phyloP scores from a whole-genome alignment of 371 early-diverging fungal genomes.

The Mucor racemosus region DNA sequence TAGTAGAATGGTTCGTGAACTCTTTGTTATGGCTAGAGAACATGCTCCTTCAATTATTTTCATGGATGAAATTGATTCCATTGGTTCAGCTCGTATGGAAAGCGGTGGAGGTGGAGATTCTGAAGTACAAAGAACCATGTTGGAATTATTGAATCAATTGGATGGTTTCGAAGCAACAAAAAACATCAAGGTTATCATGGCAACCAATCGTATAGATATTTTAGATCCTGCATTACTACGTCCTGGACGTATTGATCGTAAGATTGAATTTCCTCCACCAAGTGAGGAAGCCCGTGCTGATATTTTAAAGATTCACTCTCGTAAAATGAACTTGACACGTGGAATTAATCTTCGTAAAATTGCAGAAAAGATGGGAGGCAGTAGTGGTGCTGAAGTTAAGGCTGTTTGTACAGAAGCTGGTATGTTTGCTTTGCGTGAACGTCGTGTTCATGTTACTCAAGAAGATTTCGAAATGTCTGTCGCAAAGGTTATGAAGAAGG shows the following conservation, averaged over 20 bases:
- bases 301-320: slow-evolving; percentile 99
- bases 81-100: slow-evolving; percentile 98
- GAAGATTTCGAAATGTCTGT: slow-evolving; percentile 99
- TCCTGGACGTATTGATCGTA: slow-evolving; percentile 99
- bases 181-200: slow-evolving; percentile 92
- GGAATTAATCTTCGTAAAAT: slow-evolving; percentile 99
- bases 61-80: slow-evolving; percentile 99
- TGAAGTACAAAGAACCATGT: slow-evolving; percentile 99
- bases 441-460: slow-evolving; percentile 99
- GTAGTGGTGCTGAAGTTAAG: slow-evolving; percentile 83
- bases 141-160: slow-evolving; percentile 99
- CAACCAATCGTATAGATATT: slow-evolving; percentile 94
- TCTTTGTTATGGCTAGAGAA: slow-evolving; percentile 99
- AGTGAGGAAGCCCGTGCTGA: slow-evolving; percentile 93
- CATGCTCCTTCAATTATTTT: slow-evolving; percentile 98
- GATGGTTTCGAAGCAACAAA: slow-evolving; percentile 99
- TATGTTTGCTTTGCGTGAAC: slow-evolving; percentile 99
- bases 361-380: slow-evolving; percentile 98
- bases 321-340: slow-evolving; percentile 98
- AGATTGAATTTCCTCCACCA: slow-evolving; percentile 99
- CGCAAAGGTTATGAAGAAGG: slow-evolving; percentile 99
- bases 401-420: slow-evolving; percentile 99
- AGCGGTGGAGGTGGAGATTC: slow-evolving; percentile 98
- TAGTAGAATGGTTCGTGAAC: slow-evolving; percentile 99
- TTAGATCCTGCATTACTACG: slow-evolving; percentile 99